Conservation (phyloP, 768 basidiomycete species). For the Steccherinum ochraceum region DNA sequence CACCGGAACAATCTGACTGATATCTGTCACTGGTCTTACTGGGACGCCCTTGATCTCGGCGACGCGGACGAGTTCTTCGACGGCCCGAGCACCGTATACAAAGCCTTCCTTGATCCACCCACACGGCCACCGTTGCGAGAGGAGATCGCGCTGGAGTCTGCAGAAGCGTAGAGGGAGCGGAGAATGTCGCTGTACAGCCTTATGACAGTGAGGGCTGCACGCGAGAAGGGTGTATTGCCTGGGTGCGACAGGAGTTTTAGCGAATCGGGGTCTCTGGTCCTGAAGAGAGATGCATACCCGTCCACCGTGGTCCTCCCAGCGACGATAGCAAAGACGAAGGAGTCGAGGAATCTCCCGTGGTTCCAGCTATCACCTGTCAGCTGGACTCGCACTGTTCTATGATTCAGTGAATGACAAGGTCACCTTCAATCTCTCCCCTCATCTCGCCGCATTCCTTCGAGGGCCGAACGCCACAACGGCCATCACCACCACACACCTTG, state of each 20-base stretch:
- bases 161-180: no score
- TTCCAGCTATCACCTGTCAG: neutral
- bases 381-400: constrained; percentile 1
- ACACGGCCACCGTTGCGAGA: constrained; percentile 8
- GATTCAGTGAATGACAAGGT: neutral
- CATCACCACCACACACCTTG: constrained; percentile 4
- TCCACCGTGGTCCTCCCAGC: constrained; percentile 6
- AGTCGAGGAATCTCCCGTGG: neutral
- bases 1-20: no score
- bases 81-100: constrained; percentile 50
- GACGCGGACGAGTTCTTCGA: constrained; percentile 76
- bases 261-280: neutral
- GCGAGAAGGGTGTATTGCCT: no score
- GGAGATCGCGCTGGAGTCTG: constrained; percentile 4
- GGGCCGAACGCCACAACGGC: constrained; percentile 6
- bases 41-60: constrained; percentile 70
- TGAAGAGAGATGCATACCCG: constrained; percentile 3
- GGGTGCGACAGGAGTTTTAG: neutral
- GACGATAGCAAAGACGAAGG: neutral
- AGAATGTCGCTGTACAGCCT: no score
- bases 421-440: neutral
- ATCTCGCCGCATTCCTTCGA: no score
- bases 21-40: constrained; percentile 64
- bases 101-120: constrained; percentile 51
- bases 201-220: no score